A percentile compares a stretch with the other conserved stretches of the same genome.
phyloP scores from a whole-genome alignment of 805 yeast genomes.

The Starmera dryadoides region DNA sequence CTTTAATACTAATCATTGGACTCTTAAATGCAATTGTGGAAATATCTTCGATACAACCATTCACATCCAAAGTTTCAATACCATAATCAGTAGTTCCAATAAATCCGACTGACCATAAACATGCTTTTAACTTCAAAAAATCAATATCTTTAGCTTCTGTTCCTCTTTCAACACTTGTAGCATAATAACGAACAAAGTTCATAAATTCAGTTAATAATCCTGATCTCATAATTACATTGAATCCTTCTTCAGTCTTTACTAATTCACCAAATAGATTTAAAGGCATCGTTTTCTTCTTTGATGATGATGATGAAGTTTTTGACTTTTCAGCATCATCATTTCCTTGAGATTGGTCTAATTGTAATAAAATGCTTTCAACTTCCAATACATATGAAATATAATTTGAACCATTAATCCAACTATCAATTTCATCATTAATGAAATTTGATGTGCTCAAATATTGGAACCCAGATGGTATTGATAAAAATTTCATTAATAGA shows the following conservation, averaged over 20 bases:
- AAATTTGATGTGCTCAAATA: conserved; percentile 53
- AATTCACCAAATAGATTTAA: conserved; percentile 75
- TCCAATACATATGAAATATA: conserved; percentile 36
- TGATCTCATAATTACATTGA: conserved; percentile 46
- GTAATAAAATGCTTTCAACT: conserved; percentile 34
- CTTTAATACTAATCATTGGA: conserved; percentile 54
- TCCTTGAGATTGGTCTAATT: conserved; percentile 9
- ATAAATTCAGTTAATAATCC: conserved; percentile 37
- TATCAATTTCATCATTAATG: conserved; percentile 55
- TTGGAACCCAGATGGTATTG: conserved; percentile 62
- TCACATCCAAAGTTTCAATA: conserved; percentile 47
- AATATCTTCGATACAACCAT: conserved; percentile 45
- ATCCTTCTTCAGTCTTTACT: conserved; percentile 76
- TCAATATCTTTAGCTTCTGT: conserved; percentile 23
- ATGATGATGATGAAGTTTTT: no score
- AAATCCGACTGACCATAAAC: conserved; percentile 83
- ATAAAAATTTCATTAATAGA: conserved; percentile 54
- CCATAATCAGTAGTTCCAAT: conserved; percentile 72
- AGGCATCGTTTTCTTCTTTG: conserved; percentile 29
- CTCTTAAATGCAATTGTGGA: conserved; percentile 40
- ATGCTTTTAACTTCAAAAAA: conserved; percentile 51
- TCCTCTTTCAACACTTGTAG: conserved; percentile 16
- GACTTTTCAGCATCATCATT: neutral
- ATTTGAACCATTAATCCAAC: conserved; percentile 51
- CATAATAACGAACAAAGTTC: conserved; percentile 26